These are phyloP conservation scores for Vachellia collinsii DNA, from an alignment of 306 rosid genomes.

Conservation along the genomic window DNA sequence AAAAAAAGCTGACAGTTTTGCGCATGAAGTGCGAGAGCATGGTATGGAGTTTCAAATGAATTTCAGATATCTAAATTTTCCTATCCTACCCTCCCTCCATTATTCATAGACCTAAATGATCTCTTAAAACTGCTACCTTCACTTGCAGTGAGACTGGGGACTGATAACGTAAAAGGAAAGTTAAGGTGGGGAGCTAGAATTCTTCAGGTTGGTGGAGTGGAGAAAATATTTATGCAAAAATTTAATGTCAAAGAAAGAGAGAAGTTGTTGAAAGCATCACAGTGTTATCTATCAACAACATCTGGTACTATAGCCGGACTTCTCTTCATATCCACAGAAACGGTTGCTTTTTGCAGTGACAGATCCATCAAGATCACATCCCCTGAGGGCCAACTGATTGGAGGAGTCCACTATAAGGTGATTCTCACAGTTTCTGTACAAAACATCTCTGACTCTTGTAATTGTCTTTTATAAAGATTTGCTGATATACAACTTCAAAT, in stretches of 20 bases:
- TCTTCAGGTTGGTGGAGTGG: conserved; percentile 53
- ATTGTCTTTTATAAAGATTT: background rate
- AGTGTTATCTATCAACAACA: conserved; percentile 62
- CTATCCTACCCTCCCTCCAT: background rate
- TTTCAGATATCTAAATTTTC: background rate
- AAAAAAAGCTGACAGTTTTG: conserved; percentile 31
- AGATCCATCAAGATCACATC: conserved; percentile 8
- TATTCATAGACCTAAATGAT: background rate
- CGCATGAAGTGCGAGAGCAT: conserved; percentile 37
- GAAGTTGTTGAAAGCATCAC: conserved; percentile 50
- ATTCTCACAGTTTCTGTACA: background rate
- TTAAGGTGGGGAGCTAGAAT: conserved; percentile 59
- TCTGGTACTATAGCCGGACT: conserved; percentile 53
- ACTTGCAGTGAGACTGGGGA: conserved; percentile 51
- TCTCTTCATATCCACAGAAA: background rate
- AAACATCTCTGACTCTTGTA: background rate
- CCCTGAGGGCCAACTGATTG: background rate
- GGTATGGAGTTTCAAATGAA: conserved; percentile 10
- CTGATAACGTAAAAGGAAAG: conserved; percentile 57
- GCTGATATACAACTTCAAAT: background rate
- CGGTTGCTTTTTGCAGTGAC: conserved; percentile 9
- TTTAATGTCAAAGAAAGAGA: conserved; percentile 51
- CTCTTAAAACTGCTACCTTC: background rate
- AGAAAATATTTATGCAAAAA: conserved; percentile 45
- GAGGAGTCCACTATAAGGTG: conserved; percentile 5